These are phyloP conservation scores for Sclerotinia nivalis DNA, from an alignment of 2,329 filamentous ascomycete genomes.

Conservation along the genomic window DNA sequence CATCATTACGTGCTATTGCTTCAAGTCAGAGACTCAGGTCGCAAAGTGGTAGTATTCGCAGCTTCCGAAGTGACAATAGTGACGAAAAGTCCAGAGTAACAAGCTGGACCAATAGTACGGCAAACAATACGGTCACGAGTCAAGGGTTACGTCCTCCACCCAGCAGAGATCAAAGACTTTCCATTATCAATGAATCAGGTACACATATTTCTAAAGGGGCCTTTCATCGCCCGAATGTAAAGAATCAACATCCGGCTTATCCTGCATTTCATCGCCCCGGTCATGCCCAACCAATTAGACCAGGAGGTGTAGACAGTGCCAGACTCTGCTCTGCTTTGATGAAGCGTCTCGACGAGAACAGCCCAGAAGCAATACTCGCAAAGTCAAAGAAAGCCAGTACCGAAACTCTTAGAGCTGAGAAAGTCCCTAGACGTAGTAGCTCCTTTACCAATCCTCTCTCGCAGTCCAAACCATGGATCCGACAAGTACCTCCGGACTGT, in stretches of 20 bases:
- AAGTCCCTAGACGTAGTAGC: conserved; percentile 25
- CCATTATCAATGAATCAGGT: conserved; percentile 62
- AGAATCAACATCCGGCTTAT: conserved; percentile 38
- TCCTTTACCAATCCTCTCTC: conserved; percentile 28
- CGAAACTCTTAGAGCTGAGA: conserved; percentile 27
- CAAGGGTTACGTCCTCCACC: conserved; percentile 32
- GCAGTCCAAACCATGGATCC: conserved; percentile 33
- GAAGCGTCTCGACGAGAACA: conserved; percentile 51
- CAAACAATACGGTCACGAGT: conserved; percentile 53
- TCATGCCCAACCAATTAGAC: conserved; percentile 24
- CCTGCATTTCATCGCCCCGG: conserved; percentile 30
- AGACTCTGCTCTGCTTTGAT: conserved; percentile 66
- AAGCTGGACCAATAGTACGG: conserved; percentile 67
- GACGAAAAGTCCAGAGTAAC: conserved; percentile 66
- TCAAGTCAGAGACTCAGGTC: conserved; percentile 52
- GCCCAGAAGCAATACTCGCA: conserved; percentile 35
- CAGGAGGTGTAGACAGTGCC: conserved; percentile 52
- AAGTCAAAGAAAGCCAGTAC: conserved; percentile 30
- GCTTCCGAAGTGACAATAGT: conserved; percentile 44
- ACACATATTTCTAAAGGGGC: conserved; percentile 47
- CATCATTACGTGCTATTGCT: conserved; percentile 52
- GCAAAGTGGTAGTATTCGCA: conserved; percentile 57
- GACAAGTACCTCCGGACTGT: conserved; percentile 31
- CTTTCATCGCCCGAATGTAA: conserved; percentile 36
- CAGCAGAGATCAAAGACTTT: conserved; percentile 60